phyloP scores from a whole-genome alignment of 768 basidiomycete genomes.

The Favolaschia claudopus region DNA sequence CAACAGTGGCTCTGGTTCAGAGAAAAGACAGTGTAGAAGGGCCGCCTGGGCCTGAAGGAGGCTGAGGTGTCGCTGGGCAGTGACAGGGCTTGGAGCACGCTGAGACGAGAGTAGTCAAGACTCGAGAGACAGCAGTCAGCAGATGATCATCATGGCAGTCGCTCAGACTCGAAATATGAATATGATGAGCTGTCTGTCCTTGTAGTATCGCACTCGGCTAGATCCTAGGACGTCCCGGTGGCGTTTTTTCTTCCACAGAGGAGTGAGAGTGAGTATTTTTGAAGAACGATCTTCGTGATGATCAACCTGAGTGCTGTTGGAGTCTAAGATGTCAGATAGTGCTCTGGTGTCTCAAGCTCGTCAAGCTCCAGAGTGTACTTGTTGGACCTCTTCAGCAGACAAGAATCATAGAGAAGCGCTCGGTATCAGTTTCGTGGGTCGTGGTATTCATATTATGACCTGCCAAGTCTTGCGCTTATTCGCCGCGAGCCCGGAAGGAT shows the following conservation, averaged over 20 bases:
- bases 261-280: not conserved
- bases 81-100: not conserved
- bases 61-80: slow-evolving; percentile 2
- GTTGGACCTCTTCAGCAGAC: too few relatives aligned
- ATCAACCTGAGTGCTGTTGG: too few relatives aligned
- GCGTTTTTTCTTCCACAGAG: slow-evolving; percentile 1
- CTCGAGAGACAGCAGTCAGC: not conserved
- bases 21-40: slow-evolving; percentile 10
- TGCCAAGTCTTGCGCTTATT: slow-evolving; percentile 1
- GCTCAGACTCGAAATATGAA: too few relatives aligned
- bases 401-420: not conserved
- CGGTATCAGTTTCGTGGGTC: not conserved
- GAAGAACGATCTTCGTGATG: too few relatives aligned
- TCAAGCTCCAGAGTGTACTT: too few relatives aligned
- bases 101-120: not conserved
- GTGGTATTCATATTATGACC: not conserved
- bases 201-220: not conserved
- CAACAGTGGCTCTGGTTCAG: not conserved
- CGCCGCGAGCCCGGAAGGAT: slow-evolving; percentile 7
- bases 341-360: too few relatives aligned
- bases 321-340: too few relatives aligned
- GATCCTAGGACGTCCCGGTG: slow-evolving; percentile 2
- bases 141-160: slow-evolving; percentile 13
- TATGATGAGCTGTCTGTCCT: not conserved
- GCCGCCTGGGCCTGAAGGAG: slow-evolving; percentile 16